Evolutionary conservation across 177 flowering plant species (phyloP).

Genomic region (Tripterygium wilfordii): DNA sequence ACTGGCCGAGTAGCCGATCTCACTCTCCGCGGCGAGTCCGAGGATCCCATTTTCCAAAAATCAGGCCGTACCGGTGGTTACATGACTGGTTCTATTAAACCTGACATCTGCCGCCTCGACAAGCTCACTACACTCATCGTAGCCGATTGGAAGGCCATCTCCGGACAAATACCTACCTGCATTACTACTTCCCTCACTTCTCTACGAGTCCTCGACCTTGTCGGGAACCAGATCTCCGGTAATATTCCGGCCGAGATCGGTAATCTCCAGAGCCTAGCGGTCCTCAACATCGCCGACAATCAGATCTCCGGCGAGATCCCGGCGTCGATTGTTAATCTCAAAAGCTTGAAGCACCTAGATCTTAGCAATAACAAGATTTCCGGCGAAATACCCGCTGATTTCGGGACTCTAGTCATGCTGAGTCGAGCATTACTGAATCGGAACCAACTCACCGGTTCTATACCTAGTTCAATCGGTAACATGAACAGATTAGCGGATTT

Average conservation of each 20-base stretch:
- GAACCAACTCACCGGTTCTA: constrained; percentile 59
- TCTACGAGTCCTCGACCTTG: constrained; percentile 61
- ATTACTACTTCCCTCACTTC: constrained; percentile 43
- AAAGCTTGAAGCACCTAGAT: constrained; percentile 57
- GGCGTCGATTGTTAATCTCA: constrained; percentile 36
- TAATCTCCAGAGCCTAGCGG: constrained; percentile 33
- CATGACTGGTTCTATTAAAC: constrained; percentile 81
- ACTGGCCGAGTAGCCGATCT: constrained; percentile 61
- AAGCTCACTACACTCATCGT: constrained; percentile 48
- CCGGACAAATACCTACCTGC: constrained; percentile 74
- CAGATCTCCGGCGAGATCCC: constrained; percentile 63
- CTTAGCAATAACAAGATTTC: constrained; percentile 52
- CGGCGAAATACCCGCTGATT: constrained; percentile 51
- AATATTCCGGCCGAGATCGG: constrained; percentile 61
- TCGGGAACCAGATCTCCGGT: constrained; percentile 72
- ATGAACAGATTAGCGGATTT: constrained; percentile 71
- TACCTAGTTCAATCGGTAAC: constrained; percentile 56
- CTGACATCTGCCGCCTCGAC: constrained; percentile 57
- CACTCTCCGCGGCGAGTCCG: constrained; percentile 83
- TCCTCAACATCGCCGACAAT: constrained; percentile 80
- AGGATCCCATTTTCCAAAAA: constrained; percentile 60
- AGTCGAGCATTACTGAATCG: constrained; percentile 63
- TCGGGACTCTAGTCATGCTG: constrained; percentile 63
- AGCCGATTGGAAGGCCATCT: constrained; percentile 88
- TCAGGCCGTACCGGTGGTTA: constrained; percentile 66